Base-by-base conservation (phyloP, 2,329 filamentous ascomycete genomes). In the Monosporascus sp. region DNA sequence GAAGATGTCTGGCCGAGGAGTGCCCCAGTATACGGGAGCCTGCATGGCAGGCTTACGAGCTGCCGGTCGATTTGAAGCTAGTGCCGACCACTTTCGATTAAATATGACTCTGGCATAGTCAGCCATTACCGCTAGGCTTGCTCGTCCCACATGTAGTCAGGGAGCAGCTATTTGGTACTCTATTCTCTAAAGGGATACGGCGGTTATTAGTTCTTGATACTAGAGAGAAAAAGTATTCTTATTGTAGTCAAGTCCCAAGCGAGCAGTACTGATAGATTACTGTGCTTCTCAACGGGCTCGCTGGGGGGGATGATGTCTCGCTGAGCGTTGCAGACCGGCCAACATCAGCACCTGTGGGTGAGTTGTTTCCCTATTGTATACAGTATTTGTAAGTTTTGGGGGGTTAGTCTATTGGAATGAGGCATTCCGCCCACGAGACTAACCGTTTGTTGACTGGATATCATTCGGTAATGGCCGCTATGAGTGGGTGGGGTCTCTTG, bases 11-110 rank as follows among this genome's bases (percentile, higher is more conserved):
- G 61, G 67, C 58, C 64, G 57, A 63, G 61, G 63, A 60, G 58
- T 64, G 64, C 62, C 62, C 66, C 64, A 70, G 62, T 63, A 56
- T 60, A 64, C 74, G 74, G 74, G 55, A 70, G 62, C 60, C 63
- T 74, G 73, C 74, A 76, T 70, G 63, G 59, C 64, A 65, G 61
- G 65, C 63, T 64, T 65, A 65, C 60, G 56, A 61, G 62, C 60
- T 57, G 58, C 60, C 65, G 63, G 66, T 62, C 63, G 59, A 69
- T 62, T 61, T 54, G 59, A 63, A 62, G 62, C 58, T 60, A 61
- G 60, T 61, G 57, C 56, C 65, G 68, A 63, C 65, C 63, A 63
- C 63, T 62, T 62, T 67, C 61, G 57, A 68, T 65, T 62, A 61
- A 61, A 56, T 58, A 59, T 64, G 52, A 56, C 55, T 60, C 31